Percentiles rank a stretch among this genome's conserved stretches.
phyloP scores from a whole-genome alignment of 331 rosid genomes.

The Dryas integrifolia region DNA sequence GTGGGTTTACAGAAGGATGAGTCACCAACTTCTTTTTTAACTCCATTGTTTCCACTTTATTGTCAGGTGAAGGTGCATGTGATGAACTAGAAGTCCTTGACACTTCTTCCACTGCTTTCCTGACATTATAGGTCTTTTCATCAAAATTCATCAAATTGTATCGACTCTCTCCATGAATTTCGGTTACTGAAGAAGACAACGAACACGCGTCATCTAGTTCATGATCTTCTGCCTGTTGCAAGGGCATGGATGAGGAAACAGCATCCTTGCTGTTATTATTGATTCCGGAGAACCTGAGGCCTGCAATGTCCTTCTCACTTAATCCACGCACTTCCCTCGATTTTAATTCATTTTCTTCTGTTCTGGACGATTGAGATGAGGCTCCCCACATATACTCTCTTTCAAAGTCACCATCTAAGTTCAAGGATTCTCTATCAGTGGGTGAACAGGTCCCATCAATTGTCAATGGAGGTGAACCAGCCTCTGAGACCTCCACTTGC shows the following conservation, averaged over 20 bases:
- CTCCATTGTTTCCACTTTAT: constrained; percentile 16
- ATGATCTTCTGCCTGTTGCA: constrained; percentile 33
- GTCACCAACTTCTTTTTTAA: constrained; percentile 31
- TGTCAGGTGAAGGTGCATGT: constrained; percentile 30
- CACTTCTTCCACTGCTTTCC: constrained; percentile 24
- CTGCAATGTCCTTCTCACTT: constrained; percentile 19
- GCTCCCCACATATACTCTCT: constrained; percentile 52
- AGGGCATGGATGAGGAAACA: constrained; percentile 16
- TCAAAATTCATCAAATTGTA: constrained; percentile 16
- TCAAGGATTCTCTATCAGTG: constrained; percentile 53
- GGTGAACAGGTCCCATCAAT: constrained; percentile 48
- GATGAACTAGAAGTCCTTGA: constrained; percentile 32
- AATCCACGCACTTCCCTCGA: constrained; percentile 19
- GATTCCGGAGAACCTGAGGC: constrained; percentile 13
- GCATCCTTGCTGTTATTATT: constrained; percentile 21
- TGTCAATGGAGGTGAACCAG: constrained; percentile 65
- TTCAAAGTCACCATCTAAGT: constrained; percentile 58
- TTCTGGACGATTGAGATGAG: constrained; percentile 25
- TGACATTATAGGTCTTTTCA: constrained; percentile 22
- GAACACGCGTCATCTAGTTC: constrained; percentile 32
- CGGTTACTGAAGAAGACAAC: constrained; percentile 17
- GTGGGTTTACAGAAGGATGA: constrained; percentile 20
- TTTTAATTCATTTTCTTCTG: constrained; percentile 19
- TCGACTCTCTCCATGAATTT: background rate
- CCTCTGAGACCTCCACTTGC: constrained; percentile 87